Base-by-base conservation (phyloP, 495 filamentous ascomycete species). In the Neurospora sp. region DNA sequence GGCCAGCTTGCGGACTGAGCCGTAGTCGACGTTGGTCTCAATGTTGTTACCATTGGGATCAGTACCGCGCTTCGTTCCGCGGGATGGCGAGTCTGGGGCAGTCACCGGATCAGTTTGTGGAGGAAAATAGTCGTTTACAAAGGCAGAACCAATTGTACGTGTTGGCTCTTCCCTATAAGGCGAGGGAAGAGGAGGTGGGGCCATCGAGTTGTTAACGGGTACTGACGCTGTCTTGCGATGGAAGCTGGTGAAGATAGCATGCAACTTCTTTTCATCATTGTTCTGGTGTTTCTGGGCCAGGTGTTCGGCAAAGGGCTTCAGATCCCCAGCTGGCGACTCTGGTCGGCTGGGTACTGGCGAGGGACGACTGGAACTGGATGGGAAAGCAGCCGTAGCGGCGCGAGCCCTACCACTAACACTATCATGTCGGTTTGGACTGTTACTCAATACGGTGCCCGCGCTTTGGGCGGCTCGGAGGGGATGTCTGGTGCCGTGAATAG, bases 401-500 rank as follows among this genome's bases (percentile, higher is more conserved):
- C 69, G 71, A 19, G 62, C 24, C 2, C 48, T 37, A 9, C 42
- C 54, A 17, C 6, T 43, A 39, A 28, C 48, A 69, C 71, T 69
- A 28, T 70, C n/a, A 19, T 71, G 31, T 24, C 36, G 54, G 42
- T 69, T 43, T 31, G 69, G 70, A 37, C 76, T 69, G 36, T 28
- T 36, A 66, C 54, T 36, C 54, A 66, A 19, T 76, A 78, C 9
- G 75, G 71, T 11, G 72, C 59, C 39, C 73, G 79, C 31, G 72
- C 59, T 10, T 13, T 66, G 54, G 74, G 78, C 31, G 43, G 42
- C 73, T 45, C 70, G 78, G 69, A 71, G 75, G 39, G 81, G 78
- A 70, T 86, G 84, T 8, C 85, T 77, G 0, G 84, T 85, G 13
- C 83, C 84, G 19, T 84, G 81, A 73, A 86, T 86, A 34, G 83